These are phyloP conservation scores for Ajuga reptans DNA, from an alignment of 305 asterid genomes.

Conservation along the genomic window DNA sequence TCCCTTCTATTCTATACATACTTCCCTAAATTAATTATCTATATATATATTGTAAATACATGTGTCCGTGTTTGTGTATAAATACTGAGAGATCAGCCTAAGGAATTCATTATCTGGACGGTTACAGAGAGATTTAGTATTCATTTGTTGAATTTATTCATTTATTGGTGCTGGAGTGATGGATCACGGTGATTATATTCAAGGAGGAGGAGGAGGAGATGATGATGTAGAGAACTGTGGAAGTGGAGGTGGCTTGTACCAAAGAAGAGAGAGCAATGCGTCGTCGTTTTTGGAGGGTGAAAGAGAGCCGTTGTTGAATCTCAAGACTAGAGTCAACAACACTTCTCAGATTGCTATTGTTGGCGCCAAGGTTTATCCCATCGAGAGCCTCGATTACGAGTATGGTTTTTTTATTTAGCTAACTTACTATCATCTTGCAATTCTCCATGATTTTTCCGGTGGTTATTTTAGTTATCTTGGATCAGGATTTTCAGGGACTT, in stretches of 20 bases:
- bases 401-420: constrained; percentile 29
- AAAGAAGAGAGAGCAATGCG: constrained; percentile 31
- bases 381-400: constrained; percentile 97
- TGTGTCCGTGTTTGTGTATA: too few species aligned
- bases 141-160: not conserved
- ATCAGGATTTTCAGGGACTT: constrained; percentile 3
- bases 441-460: not conserved
- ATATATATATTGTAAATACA: too few species aligned
- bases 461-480: not conserved
- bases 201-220: constrained; percentile 9
- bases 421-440: too few species aligned
- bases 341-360: constrained; percentile 88
- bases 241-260: not conserved
- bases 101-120: not conserved
- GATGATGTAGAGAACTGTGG: constrained; percentile 49
- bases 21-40: too few species aligned
- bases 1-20: too few species aligned
- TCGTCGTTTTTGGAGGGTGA: constrained; percentile 37
- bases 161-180: not conserved
- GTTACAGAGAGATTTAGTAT: not conserved
- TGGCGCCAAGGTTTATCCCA: constrained; percentile 79
- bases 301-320: constrained; percentile 52
- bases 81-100: too few species aligned
- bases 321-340: constrained; percentile 49
- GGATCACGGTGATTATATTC: constrained; percentile 23